Evolutionary conservation across 2,329 filamentous ascomycete genomes (phyloP).

Genomic region (Beauveria brongniartii): DNA sequence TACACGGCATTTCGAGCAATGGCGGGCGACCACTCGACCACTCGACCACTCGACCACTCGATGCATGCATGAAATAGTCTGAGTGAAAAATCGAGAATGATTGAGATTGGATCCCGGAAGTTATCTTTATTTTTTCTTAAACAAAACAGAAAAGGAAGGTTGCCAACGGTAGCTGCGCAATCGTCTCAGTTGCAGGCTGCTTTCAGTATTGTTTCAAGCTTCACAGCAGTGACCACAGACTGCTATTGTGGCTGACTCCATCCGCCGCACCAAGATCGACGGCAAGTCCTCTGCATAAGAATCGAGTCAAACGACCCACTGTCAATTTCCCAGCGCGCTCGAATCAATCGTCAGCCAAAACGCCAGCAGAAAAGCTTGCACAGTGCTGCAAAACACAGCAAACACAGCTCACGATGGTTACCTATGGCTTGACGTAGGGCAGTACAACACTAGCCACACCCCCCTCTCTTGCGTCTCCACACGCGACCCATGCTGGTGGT

Average conservation of each 20-base stretch:
- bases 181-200: not conserved
- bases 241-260: not conserved
- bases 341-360: not conserved
- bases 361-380: no score
- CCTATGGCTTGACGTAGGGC: no score
- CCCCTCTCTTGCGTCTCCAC: not conserved
- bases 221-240: not conserved
- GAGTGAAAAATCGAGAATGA: no score
- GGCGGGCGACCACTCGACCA: not conserved
- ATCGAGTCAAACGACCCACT: not conserved
- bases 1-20: not conserved
- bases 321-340: conserved; percentile 4
- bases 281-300: not conserved
- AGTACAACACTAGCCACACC: not conserved
- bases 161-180: not conserved
- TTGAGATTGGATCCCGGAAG: not conserved
- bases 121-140: no score
- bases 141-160: not conserved
- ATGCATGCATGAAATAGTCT: no score
- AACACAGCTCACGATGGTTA: no score
- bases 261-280: conserved; percentile 4
- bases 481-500: not conserved
- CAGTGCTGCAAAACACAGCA: no score
- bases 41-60: not conserved
- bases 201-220: not conserved